Evolutionary conservation across 73 alveolate genomes (phyloP).

Genomic region (Paramecium biaurelia): DNA sequence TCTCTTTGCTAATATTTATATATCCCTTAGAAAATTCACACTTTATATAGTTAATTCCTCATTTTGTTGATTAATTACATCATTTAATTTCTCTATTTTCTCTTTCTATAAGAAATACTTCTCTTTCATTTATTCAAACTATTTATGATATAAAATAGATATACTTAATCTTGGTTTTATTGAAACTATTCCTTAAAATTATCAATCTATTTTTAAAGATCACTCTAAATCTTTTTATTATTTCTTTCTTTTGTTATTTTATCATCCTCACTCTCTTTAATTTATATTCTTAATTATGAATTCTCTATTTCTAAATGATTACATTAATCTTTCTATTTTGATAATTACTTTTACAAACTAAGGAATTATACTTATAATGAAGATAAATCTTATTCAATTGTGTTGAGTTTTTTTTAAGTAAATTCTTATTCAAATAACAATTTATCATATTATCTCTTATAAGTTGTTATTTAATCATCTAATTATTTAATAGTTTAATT

Average conservation of each 20-base stretch:
- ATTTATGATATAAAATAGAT: too few relatives aligned
- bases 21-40: not conserved
- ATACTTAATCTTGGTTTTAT: not conserved
- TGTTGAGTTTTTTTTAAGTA: not conserved
- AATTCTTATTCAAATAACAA: not conserved
- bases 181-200: not conserved
- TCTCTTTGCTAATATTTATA: not conserved
- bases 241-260: not conserved
- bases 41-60: not conserved
- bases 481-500: not conserved
- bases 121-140: not conserved
- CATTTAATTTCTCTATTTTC: not conserved
- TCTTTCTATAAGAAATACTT: not conserved
- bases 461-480: not conserved
- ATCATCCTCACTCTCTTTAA: not conserved
- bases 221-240: not conserved
- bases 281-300: not conserved
- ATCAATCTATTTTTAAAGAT: not conserved
- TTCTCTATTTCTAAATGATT: not conserved
- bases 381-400: not conserved
- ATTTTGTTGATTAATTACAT: slow-evolving; percentile 19
- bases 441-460: not conserved
- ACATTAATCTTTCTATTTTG: not conserved
- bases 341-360: not conserved
- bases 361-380: not conserved